Evolutionary conservation across 495 filamentous ascomycete genomes (phyloP).

Genomic region (Penicillium chermesinum): DNA sequence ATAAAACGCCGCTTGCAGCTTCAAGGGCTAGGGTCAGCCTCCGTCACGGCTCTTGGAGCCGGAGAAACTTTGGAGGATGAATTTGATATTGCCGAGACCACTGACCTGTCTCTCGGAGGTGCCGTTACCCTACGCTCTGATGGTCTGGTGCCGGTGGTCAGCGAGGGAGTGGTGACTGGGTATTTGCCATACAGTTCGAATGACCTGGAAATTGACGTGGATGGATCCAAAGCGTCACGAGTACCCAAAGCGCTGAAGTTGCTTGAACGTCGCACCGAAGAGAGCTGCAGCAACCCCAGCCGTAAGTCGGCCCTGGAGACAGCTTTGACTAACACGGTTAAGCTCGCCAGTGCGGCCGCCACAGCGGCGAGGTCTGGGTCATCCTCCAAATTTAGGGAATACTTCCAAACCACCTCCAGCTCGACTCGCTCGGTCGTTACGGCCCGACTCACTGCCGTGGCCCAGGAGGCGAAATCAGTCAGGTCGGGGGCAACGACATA

Average conservation of each 20-base stretch:
- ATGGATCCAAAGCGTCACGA: conserved; percentile 46
- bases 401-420: too few relatives aligned
- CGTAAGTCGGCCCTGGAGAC: too few relatives aligned
- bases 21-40: conserved; percentile 41
- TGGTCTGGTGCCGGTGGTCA: conserved; percentile 45
- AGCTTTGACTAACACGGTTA: too few relatives aligned
- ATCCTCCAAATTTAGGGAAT: too few relatives aligned
- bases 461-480: too few relatives aligned
- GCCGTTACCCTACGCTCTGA: conserved; percentile 46
- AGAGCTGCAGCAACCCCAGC: too few relatives aligned
- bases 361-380: too few relatives aligned
- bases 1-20: conserved; percentile 47
- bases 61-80: conserved; percentile 52
- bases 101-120: conserved; percentile 48
- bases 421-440: too few relatives aligned
- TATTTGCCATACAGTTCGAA: conserved; percentile 23
- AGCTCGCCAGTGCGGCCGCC: too few relatives aligned
- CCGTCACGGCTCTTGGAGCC: conserved; percentile 51
- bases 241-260: conserved; percentile 40
- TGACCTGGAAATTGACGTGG: conserved; percentile 32
- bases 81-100: conserved; percentile 53
- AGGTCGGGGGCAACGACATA: too few relatives aligned
- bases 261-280: too few relatives aligned
- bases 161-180: conserved; percentile 27
- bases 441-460: too few relatives aligned